Base-by-base conservation (phyloP, 371 early-diverging fungal genomes). In the Mortierella sp. region DNA sequence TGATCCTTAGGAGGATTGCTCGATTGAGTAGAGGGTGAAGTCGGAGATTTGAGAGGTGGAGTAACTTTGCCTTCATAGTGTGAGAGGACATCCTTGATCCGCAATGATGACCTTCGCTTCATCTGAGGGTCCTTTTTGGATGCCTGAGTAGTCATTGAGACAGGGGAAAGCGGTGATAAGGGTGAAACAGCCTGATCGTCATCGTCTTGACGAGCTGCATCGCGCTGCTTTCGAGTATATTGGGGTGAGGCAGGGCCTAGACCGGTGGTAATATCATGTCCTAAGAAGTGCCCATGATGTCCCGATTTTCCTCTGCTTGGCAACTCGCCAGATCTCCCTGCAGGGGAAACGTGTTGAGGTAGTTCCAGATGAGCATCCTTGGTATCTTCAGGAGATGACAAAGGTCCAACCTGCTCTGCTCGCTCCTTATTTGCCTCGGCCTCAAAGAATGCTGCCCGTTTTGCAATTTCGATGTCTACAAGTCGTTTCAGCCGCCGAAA, bases 21-120 rank as follows among this genome's bases (percentile, higher is more conserved):
- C 5, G 76, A 61, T 3, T 51, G 24, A 0, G 58, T 47, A 26
- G 71, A 54, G 1, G 78, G 71, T 10, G 78, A 76, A 0, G 58
- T 60, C 4, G 74, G 74, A 3, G 68, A 73, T 47, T 68, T 73
- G 53, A 73, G 51, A 1, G 78, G 78, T 3, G 78, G 71, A 2
- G 70, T 76, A 46, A 52, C 54, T 39, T 58, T 41, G 45, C 78
- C 69, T n/a, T 76, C 63, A n/a, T 66, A 76, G 16, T 58, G 56
- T 12, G 70, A 56, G 13, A 76, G 63, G 2, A 76, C 71, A 28
- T 76, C 78, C 48, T 63, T 69, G 63, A 76, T 59, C 48, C 65
- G 43, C 43, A 76, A 26, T 1, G 78, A 76, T 0, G 70, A 54
- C n/a, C 78, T 57, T 24, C 78, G 64, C 26, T 41, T 58, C 39